phyloP scores from a whole-genome alignment of 2,329 filamentous ascomycete genomes.

The Calcarisporium arbuscula region DNA sequence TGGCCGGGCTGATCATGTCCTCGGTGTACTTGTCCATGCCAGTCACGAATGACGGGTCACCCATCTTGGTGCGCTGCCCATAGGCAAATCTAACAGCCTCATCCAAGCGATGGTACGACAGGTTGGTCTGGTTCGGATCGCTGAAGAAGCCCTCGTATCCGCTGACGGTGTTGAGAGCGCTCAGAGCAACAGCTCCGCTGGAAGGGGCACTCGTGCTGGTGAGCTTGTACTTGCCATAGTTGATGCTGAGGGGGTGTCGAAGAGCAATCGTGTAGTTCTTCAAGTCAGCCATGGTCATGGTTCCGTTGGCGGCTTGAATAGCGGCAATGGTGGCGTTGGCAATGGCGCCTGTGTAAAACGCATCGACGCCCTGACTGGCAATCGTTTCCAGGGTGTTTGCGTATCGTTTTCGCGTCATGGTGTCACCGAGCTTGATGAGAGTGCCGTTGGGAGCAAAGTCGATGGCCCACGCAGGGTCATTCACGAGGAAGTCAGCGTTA shows the following conservation, averaged over 20 bases:
- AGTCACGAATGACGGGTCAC: conserved; percentile 65
- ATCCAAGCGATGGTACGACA: conserved; percentile 69
- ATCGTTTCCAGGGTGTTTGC: conserved; percentile 67
- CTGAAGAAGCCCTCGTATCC: conserved; percentile 62
- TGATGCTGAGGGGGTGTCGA: conserved; percentile 53
- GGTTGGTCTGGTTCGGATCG: conserved; percentile 40
- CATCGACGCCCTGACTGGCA: conserved; percentile 55
- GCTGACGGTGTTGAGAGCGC: conserved; percentile 66
- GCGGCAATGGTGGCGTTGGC: conserved; percentile 63
- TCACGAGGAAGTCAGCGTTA: conserved; percentile 58
- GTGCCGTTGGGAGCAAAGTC: conserved; percentile 76
- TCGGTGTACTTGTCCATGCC: conserved; percentile 57
- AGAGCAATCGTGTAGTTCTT: conserved; percentile 62
- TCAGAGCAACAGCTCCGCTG: conserved; percentile 62
- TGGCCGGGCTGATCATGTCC: conserved; percentile 52
- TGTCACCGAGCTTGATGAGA: conserved; percentile 59
- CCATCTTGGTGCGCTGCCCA: conserved; percentile 62
- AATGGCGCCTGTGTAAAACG: conserved; percentile 63
- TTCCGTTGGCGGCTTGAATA: conserved; percentile 57
- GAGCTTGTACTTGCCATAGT: conserved; percentile 64
- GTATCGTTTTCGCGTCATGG: conserved; percentile 65
- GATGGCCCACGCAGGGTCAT: conserved; percentile 67
- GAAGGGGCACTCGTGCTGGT: conserved; percentile 62
- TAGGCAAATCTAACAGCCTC: conserved; percentile 80
- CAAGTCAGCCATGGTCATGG: conserved; percentile 67